Conservation (phyloP, 345 rosid species). For the Combretum micranthum region DNA sequence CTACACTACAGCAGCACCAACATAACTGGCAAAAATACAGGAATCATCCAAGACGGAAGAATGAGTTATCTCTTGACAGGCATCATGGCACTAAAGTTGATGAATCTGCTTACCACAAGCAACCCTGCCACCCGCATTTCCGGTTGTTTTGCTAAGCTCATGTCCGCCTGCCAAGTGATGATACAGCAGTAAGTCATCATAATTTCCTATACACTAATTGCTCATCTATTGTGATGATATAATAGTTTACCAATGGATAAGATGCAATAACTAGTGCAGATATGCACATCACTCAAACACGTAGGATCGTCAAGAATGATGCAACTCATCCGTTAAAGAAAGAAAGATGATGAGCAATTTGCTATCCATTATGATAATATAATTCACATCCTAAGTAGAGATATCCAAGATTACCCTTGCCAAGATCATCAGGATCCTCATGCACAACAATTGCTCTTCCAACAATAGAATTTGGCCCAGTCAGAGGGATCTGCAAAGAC, state of each 20-base stretch:
- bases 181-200: not conserved
- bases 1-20: not conserved
- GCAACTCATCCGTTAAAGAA: too few species aligned
- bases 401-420: slow-evolving; percentile 55
- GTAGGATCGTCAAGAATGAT: too few species aligned
- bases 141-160: slow-evolving; percentile 81
- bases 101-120: slow-evolving; percentile 62
- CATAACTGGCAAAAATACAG: too few species aligned
- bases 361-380: not conserved
- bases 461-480: slow-evolving; percentile 64
- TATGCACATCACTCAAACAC: too few species aligned
- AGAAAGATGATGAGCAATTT: too few species aligned
- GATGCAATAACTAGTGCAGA: too few species aligned
- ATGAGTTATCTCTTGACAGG: not conserved
- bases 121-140: slow-evolving; percentile 88
- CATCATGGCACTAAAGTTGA: not conserved
- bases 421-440: slow-evolving; percentile 92
- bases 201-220: too few species aligned
- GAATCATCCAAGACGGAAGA: not conserved
- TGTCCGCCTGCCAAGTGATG: slow-evolving; percentile 57
- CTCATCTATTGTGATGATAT: too few species aligned
- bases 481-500: slow-evolving; percentile 59
- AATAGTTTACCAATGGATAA: too few species aligned
- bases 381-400: not conserved
- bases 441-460: slow-evolving; percentile 97